Base-by-base conservation (phyloP, 2,329 filamentous ascomycete genomes). In the Gnomoniopsis smithogilvyi region DNA sequence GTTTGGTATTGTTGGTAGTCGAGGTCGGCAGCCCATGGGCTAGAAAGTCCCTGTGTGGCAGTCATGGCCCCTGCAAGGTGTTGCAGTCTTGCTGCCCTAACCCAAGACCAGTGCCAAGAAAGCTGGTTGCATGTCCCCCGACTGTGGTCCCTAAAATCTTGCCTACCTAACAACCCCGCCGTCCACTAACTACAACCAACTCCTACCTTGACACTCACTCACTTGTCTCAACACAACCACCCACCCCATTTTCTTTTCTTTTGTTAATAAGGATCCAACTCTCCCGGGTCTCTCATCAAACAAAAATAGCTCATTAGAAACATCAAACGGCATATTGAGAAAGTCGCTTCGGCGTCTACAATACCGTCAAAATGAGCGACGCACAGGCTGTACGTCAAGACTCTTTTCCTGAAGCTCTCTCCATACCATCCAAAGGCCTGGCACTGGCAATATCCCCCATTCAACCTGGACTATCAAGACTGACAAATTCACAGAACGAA, bases 321-420 rank as follows among this genome's bases (percentile, higher is more conserved):
- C 50, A 15, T 43, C 36, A 24, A 33, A 48, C 41, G n/a, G 47
- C 53, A 36, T 24, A 56, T 43, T 49, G 58, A 60, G 51, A 54
- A 57, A 56, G 54, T 60, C 59, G 59, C 61, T 54, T 46, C 58
- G 59, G 61, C 61, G 61, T 61, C 51, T 60, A 53, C 57, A 63
- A 60, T 62, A 65, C 65, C 64, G 63, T 74, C 84, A 93, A 79
- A 70, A 96, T 96, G 92, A 93, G 90, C 81, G 88, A 92, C 78
- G 81, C 88, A 72, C 87, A 91, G 79, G 86, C 86, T 75, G 59
- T 61, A 61, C 10, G 59, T 61, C 30, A 14, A 47, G n/a, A 24
- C 34, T 41, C 21, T 52, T 19, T 24, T 24, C 12, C 17, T 6
- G n/a, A 38, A 50, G 15, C 19, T 22, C 36, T 22, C 30, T 36